These are phyloP conservation scores for Penicillium dipodomyicola DNA, from an alignment of 495 filamentous ascomycete genomes.

Conservation along the genomic window DNA sequence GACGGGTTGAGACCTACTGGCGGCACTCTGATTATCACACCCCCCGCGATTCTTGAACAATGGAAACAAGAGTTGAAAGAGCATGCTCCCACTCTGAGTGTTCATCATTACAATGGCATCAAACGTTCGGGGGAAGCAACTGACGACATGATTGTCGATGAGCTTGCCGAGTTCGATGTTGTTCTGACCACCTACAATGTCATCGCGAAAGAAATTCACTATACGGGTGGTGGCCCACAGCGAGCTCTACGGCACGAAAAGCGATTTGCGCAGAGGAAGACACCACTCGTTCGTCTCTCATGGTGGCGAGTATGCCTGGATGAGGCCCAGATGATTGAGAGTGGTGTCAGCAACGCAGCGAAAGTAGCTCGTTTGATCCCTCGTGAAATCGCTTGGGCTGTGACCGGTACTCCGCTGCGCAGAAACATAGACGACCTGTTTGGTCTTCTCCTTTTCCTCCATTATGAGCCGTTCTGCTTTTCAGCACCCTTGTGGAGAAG, in stretches of 20 bases:
- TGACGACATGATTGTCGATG: constrained; percentile 48
- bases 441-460: constrained; percentile 77
- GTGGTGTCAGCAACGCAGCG: constrained; percentile 78
- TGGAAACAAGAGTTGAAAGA: constrained; percentile 77
- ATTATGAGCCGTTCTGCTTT: constrained; percentile 69
- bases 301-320: constrained; percentile 96
- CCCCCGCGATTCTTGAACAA: constrained; percentile 75
- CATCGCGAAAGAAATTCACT: constrained; percentile 74
- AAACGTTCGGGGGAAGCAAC: constrained; percentile 39
- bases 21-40: constrained; percentile 86
- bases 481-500: constrained; percentile 62
- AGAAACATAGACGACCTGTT: constrained; percentile 66
- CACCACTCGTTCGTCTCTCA: constrained; percentile 71
- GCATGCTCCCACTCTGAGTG: constrained; percentile 63
- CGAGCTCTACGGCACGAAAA: constrained; percentile 65
- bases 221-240: constrained; percentile 59
- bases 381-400: constrained; percentile 81
- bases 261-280: constrained; percentile 63
- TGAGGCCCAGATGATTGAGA: constrained; percentile 95
- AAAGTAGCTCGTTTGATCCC: constrained; percentile 76
- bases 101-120: constrained; percentile 51
- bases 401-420: constrained; percentile 88
- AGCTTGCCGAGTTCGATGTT: constrained; percentile 61
- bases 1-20: constrained; percentile 35
- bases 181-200: constrained; percentile 85